A percentile compares a stretch with the other conserved stretches of the same genome.
phyloP scores from a whole-genome alignment of 1,284 basidiomycete species.

The Sporisorium iseilematis-ciliati region DNA sequence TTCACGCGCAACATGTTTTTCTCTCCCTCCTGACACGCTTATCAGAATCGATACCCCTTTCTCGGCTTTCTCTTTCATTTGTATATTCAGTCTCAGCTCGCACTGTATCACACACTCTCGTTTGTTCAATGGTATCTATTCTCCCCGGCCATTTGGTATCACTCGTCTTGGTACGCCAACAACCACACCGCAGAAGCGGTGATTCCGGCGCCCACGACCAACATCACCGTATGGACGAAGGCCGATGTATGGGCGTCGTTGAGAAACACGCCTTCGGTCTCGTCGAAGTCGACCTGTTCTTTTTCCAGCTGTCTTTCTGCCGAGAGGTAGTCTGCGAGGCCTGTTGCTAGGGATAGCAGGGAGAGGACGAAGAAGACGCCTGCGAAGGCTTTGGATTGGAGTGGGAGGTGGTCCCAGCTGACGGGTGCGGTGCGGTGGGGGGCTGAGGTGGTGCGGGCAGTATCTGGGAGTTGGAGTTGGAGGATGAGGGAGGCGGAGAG shows the following conservation, averaged over 20 bases:
- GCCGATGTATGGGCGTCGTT: slow-evolving; percentile 38
- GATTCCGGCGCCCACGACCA: slow-evolving; percentile 32
- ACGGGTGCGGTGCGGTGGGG: slow-evolving; percentile 5
- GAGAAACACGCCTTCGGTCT: slow-evolving; percentile 43
- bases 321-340: slow-evolving; percentile 24
- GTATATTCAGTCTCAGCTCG: too few relatives aligned
- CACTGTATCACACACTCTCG: not conserved
- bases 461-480: slow-evolving; percentile 33
- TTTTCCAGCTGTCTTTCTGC: slow-evolving; percentile 36
- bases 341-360: slow-evolving; percentile 23
- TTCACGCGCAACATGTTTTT: too few relatives aligned
- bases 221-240: slow-evolving; percentile 32
- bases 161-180: slow-evolving; percentile 15
- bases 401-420: slow-evolving; percentile 29
- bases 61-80: too few relatives aligned
- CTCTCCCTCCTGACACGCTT: too few relatives aligned
- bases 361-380: slow-evolving; percentile 31
- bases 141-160: not conserved
- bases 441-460: not conserved
- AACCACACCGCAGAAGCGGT: slow-evolving; percentile 32
- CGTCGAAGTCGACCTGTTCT: slow-evolving; percentile 49
- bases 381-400: slow-evolving; percentile 28
- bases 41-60: not conserved
- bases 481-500: slow-evolving; percentile 38
- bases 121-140: not conserved